Evolutionary conservation across 192 early-diverging fungal species (phyloP), one percentile per base, ranked within the genome.

Genomic region (Gryganskiella cystojenkinii): DNA sequence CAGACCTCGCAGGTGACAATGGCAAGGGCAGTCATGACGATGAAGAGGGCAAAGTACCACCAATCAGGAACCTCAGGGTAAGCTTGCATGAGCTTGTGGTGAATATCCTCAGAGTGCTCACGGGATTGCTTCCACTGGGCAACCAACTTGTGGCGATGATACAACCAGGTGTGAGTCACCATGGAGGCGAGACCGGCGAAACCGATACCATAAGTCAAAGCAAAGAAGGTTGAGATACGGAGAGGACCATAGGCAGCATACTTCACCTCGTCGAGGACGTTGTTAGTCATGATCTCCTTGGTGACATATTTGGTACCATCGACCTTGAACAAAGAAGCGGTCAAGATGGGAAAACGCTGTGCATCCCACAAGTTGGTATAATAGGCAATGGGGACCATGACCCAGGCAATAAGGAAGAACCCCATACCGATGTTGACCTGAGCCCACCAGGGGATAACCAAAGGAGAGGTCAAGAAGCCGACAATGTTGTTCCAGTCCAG

Each of bases 401-500:
- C 71, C 92, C 92, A 93, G 64, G 87, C 84, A n/a, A 88, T 78
- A 0, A 90, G 53, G 30, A 88, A 78, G 57, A 86, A 85, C 25
- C 88, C 87, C 2, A 80, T 67, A 73, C 87, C 87, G 28, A 86
- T 79, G 66, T 92, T 92, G 62, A 85, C 86, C 3, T 83, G 81
- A 28, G 89, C 86, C 68, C 84, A 86, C 66, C 66, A 80, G n/a
- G 68, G 61, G 33, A 81, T 68, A 49, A 83, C 63, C 79, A 71
- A 68, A 67, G 52, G 72, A 31, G 56, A 80, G n/a, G 47, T 43
- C 30, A 85, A 70, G 73, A 63, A 86, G 43, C 72, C 52, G 31
- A 72, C 63, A 60, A 84, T 78, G 62, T 80, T 83, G 40, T 75
- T 60, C 92, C 92, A 95, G 80, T 95, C 92, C 14, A 94, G 64